Conservation (phyloP, 2,329 filamentous ascomycete species). For the Niveomyces coronatus region DNA sequence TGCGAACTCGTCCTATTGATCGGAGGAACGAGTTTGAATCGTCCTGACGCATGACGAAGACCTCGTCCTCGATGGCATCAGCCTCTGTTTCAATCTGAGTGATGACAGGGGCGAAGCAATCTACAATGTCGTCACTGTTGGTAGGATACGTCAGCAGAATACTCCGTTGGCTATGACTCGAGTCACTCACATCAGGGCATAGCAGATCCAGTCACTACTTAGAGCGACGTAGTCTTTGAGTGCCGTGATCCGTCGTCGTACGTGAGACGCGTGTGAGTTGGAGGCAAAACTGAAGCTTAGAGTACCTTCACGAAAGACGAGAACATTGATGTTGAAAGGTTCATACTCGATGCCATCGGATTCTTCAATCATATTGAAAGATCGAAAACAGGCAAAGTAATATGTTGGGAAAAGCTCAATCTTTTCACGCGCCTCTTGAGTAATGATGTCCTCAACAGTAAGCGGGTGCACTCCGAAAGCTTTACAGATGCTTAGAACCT, state of each 20-base stretch:
- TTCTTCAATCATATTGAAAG: slow-evolving; percentile 72
- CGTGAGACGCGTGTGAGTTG: slow-evolving; percentile 78
- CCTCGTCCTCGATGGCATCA: slow-evolving; percentile 88
- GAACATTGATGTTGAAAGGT: slow-evolving; percentile 91
- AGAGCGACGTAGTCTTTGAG: slow-evolving; percentile 91
- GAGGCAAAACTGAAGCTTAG: slow-evolving; percentile 88
- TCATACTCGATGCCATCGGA: slow-evolving; percentile 76
- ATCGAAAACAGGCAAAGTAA: slow-evolving; percentile 96
- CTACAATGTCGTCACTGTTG: slow-evolving; percentile 83
- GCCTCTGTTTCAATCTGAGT: slow-evolving; percentile 78
- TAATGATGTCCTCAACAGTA: slow-evolving; percentile 92
- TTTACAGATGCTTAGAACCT: slow-evolving; percentile 79
- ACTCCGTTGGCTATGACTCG: neutral
- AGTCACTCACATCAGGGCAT: slow-evolving; percentile 73
- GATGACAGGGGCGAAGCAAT: slow-evolving; percentile 86
- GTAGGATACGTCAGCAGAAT: slow-evolving; percentile 16
- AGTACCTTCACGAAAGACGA: slow-evolving; percentile 92
- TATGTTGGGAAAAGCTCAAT: slow-evolving; percentile 96
- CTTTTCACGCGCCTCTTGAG: slow-evolving; percentile 93
- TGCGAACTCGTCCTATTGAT: slow-evolving; percentile 80
- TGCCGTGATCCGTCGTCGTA: slow-evolving; percentile 82
- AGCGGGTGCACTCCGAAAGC: slow-evolving; percentile 93
- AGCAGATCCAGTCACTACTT: slow-evolving; percentile 97
- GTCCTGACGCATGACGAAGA: slow-evolving; percentile 83
- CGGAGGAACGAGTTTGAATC: slow-evolving; percentile 82